Percentiles rank a stretch among this genome's conserved stretches.
Evolutionary conservation across 2,329 filamentous ascomycete genomes (phyloP).

Genomic region (Colletotrichum sp.): DNA sequence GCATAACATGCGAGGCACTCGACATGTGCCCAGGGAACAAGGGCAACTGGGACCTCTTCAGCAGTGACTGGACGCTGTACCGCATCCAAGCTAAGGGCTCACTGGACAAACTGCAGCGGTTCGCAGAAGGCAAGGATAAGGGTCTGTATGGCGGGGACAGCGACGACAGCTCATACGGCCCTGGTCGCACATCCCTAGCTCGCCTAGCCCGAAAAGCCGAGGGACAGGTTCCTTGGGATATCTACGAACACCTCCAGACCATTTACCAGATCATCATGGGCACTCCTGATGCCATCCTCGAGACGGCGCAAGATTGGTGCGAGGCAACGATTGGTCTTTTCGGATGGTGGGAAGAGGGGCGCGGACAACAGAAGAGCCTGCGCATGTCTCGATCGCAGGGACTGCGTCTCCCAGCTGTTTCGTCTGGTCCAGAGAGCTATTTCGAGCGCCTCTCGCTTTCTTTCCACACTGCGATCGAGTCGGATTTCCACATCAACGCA

Average conservation of each 20-base stretch:
- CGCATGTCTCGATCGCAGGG: constrained; percentile 45
- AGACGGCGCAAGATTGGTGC: constrained; percentile 86
- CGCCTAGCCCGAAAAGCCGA: constrained; percentile 78
- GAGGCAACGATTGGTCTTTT: constrained; percentile 85
- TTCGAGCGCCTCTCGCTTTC: constrained; percentile 73
- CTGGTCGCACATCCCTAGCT: constrained; percentile 54
- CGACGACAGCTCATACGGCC: constrained; percentile 41
- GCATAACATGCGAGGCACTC: constrained; percentile 71
- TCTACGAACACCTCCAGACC: constrained; percentile 83
- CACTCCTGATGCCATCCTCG: constrained; percentile 74
- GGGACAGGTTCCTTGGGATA: constrained; percentile 85
- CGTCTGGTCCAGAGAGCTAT: constrained; percentile 69
- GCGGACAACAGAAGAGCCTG: constrained; percentile 49
- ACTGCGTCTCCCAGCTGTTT: constrained; percentile 38
- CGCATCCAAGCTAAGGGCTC: constrained; percentile 75
- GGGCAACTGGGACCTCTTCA: constrained; percentile 82
- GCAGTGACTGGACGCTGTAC: constrained; percentile 84
- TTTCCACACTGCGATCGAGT: constrained; percentile 71
- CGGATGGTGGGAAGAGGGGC: constrained; percentile 91
- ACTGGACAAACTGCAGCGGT: constrained; percentile 73
- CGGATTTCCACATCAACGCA: constrained; percentile 79
- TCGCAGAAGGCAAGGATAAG: constrained; percentile 76
- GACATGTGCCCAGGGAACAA: constrained; percentile 73
- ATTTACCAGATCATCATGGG: constrained; percentile 85
- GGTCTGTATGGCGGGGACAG: constrained; percentile 31